Percentiles rank a stretch among this genome's conserved stretches.
phyloP scores from a whole-genome alignment of 2,329 filamentous ascomycete species.

The Arachnopeziza araneosa region DNA sequence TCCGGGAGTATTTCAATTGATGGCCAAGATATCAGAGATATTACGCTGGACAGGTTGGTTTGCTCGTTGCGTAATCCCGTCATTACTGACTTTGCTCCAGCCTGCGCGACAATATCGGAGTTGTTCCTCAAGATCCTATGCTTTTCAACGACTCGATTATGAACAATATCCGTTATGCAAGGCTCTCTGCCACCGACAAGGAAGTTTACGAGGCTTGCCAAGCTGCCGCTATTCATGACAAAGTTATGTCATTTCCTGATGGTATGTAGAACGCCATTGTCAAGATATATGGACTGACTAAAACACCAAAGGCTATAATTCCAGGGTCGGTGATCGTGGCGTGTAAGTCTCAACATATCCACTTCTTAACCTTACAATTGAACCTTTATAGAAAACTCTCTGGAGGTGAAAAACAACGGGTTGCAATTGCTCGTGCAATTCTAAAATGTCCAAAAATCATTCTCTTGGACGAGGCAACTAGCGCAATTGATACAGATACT shows the following conservation, averaged over 20 bases:
- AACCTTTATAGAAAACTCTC: conserved; percentile 62
- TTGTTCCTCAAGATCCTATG: conserved; percentile 54
- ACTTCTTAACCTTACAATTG: neutral
- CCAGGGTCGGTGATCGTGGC: conserved; percentile 36
- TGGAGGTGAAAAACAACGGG: conserved; percentile 79
- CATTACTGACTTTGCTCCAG: conserved; percentile 34
- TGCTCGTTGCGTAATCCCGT: conserved; percentile 30
- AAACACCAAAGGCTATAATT: conserved; percentile 35
- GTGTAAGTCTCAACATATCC: conserved; percentile 49
- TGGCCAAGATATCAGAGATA: conserved; percentile 31
- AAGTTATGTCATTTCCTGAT: conserved; percentile 50
- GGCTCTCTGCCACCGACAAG: conserved; percentile 23
- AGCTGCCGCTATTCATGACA: conserved; percentile 53
- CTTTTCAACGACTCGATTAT: conserved; percentile 49
- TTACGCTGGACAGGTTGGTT: conserved; percentile 43
- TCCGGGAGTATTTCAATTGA: conserved; percentile 35
- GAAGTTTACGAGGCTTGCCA: conserved; percentile 43
- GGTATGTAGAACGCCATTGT: conserved; percentile 37
- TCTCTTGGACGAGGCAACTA: conserved; percentile 91
- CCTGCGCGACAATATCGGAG: conserved; percentile 40
- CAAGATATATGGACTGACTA: neutral
- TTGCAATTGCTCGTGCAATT: conserved; percentile 84
- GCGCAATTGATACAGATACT: conserved; percentile 87
- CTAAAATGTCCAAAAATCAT: conserved; percentile 92
- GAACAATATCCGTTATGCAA: conserved; percentile 30